Evolutionary conservation across 1,284 basidiomycete genomes (phyloP), one percentile per base, ranked within the genome.

Genomic region (Rhodotorula sp.): DNA sequence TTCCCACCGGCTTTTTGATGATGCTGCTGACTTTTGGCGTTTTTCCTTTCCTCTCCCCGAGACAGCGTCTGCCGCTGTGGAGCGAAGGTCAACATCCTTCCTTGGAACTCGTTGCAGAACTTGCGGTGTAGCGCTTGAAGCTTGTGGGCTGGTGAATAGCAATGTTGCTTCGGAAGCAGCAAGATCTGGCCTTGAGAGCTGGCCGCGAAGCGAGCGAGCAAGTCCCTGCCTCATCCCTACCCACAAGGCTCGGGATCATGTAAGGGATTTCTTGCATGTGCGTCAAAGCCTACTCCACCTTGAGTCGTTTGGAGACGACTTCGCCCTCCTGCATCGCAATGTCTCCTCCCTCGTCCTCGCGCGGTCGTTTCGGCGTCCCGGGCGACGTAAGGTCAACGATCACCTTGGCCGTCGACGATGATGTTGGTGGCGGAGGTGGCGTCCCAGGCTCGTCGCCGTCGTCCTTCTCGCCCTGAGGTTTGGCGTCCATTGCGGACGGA

Each of bases 291-390:
- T 67, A 62, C 46, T 63, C 61, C 18, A 21, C 20, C 59, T 48
- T 48, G 49, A 34, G 48, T n/a, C 48, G 56, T 54, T 71, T 67
- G 48, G 10, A 51, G 43, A 10, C 64, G 16, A 16, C n/a, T 46
- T 65, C 61, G 8, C 58, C 68, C 26, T 68, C 69, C 23, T 43
- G 21, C 67, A 69, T 62, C 51, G 62, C 62, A 3, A 49, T 60
- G 7, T 72, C 67, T 15, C 47, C 51, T 31, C 57, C 65, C 15
- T 46, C 46, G 20, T 56, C 69, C 21, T 70, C 64, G 7, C 72
- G 16, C 8, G 69, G 54, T 8, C 72, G 65, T 47, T 74, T 74
- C 26, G 72, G 72, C 49, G 72, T 71, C 29, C 48, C 52, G 1
- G 70, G 70, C 49, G 68, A 60, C 15, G 47, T 46, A 5, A 52